These are phyloP conservation scores for Pseudogymnoascus sp. DNA, from an alignment of 2,329 filamentous ascomycete species.

Conservation along the genomic window DNA sequence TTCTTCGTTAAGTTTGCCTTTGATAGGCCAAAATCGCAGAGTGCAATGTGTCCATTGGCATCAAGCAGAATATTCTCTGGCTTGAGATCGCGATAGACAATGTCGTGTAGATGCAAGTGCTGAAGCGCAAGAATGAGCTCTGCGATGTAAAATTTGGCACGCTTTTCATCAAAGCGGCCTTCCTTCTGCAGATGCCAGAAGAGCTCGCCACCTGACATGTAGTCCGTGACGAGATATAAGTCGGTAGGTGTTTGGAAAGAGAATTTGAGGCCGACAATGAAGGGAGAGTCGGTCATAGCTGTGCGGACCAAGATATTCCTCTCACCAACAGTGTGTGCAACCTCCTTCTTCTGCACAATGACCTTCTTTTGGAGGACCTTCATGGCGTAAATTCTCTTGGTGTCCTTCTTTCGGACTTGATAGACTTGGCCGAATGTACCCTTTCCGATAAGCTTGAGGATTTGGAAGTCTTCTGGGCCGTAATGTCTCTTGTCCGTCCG, in stretches of 20 bases:
- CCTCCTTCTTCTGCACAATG: conserved; percentile 99
- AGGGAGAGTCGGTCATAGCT: conserved; percentile 89
- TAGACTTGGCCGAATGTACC: conserved; percentile 98
- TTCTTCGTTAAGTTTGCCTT: conserved; percentile 97
- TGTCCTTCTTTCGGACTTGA: conserved; percentile 96
- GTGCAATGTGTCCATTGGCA: conserved; percentile 93
- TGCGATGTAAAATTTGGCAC: conserved; percentile 98
- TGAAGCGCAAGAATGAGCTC: conserved; percentile 93
- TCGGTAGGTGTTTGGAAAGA: conserved; percentile 97
- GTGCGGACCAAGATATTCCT: conserved; percentile 95
- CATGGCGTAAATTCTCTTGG: conserved; percentile 94
- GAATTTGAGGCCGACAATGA: conserved; percentile 96
- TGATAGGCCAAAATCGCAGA: conserved; percentile 95
- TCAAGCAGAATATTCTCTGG: conserved; percentile 96
- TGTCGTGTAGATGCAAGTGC: conserved; percentile 92
- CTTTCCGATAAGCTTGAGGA: conserved; percentile 93
- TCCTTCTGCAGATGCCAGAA: conserved; percentile 99
- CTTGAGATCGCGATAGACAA: conserved; percentile 95
- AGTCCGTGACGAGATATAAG: conserved; percentile 96
- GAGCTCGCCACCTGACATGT: conserved; percentile 97
- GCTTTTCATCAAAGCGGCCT: conserved; percentile 85
- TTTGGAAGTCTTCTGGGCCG: conserved; percentile 91
- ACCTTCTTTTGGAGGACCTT: conserved; percentile 99
- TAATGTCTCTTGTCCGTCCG: conserved; percentile 84
- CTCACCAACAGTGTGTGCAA: conserved; percentile 93